These are phyloP conservation scores for Tylopilus rubrobrunneus DNA, from an alignment of 768 basidiomycete genomes.

Conservation along the genomic window DNA sequence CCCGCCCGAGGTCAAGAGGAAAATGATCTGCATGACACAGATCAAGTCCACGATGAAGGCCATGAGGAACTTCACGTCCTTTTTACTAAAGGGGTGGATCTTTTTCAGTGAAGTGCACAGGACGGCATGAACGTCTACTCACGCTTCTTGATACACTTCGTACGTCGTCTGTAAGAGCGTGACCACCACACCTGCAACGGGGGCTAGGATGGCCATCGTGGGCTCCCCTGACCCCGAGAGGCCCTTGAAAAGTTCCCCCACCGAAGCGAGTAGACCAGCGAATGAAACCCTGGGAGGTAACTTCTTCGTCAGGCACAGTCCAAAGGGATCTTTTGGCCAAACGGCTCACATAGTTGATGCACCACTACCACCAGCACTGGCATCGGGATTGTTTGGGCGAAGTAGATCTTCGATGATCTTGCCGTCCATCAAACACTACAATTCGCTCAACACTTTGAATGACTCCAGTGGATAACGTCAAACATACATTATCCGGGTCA, in stretches of 20 bases:
- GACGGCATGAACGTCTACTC: neutral
- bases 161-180: neutral
- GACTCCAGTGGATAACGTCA: neutral
- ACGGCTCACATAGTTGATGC: neutral
- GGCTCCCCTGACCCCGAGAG: neutral
- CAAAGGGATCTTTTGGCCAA: neutral
- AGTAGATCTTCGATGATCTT: neutral
- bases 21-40: constrained; percentile 15
- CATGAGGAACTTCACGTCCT: constrained; percentile 12
- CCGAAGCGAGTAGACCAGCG: too few relatives aligned
- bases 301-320: neutral
- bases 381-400: neutral
- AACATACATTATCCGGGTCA: constrained; percentile 10
- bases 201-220: neutral
- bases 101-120: neutral
- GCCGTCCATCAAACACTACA: constrained; percentile 10
- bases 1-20: neutral
- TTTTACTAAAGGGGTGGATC: neutral
- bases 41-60: constrained; percentile 12
- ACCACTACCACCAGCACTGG: neutral
- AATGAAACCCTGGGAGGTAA: neutral
- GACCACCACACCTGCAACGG: neutral
- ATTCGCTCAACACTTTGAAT: neutral
- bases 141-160: constrained; percentile 3
- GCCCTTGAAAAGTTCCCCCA: too few relatives aligned